Conservation (phyloP, 441 rosid species). For the Bruguiera hainesii region DNA sequence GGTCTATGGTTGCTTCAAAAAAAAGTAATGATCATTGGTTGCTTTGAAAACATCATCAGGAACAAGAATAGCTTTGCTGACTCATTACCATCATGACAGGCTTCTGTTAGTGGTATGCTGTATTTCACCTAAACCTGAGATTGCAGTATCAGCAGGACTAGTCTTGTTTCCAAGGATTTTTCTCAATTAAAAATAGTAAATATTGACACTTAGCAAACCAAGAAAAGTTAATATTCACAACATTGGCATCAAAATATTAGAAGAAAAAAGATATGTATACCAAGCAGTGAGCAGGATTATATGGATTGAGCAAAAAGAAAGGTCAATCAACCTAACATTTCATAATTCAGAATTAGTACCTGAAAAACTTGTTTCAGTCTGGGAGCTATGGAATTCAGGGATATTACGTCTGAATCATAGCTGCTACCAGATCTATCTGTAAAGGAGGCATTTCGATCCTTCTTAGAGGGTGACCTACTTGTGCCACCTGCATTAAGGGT, state of each 20-base stretch:
- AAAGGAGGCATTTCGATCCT: constrained; percentile 13
- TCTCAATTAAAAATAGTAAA: not conserved
- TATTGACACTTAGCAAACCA: too few species aligned
- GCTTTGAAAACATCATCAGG: too few species aligned
- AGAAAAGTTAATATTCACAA: not conserved
- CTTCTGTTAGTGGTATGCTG: too few species aligned
- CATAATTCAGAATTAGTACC: constrained; percentile 33
- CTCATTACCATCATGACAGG: too few species aligned
- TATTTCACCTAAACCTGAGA: too few species aligned
- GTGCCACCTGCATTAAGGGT: constrained; percentile 18
- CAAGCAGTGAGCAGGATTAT: not conserved
- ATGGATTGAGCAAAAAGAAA: not conserved
- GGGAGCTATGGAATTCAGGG: constrained; percentile 24
- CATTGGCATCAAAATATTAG: not conserved
- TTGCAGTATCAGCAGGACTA: too few species aligned
- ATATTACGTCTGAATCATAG: constrained; percentile 26
- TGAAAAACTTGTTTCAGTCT: constrained; percentile 41
- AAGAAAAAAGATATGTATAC: not conserved
- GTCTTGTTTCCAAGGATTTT: not conserved
- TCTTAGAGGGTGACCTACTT: constrained; percentile 21
- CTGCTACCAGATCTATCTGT: constrained; percentile 24
- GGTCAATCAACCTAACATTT: not conserved
- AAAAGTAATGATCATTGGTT: not conserved
- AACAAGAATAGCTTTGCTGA: not conserved
- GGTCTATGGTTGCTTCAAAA: too few species aligned